phyloP scores from a whole-genome alignment of 108 stramenopile genomes.

The Cyclostephanos tholiformis region DNA sequence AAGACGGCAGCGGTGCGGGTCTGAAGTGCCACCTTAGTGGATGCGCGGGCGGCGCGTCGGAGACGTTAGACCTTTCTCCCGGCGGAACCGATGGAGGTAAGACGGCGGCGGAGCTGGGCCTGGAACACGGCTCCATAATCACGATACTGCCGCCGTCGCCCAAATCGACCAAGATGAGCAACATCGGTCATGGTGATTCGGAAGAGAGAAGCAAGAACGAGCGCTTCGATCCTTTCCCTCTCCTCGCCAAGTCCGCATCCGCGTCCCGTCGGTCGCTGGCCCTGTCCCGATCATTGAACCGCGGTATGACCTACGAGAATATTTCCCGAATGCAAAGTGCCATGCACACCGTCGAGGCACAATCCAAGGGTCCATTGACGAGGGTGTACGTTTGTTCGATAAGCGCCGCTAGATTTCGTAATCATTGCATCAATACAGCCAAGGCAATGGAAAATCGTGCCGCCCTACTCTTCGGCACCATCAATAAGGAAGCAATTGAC shows the following conservation, averaged over 20 bases:
- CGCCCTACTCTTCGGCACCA: constrained; percentile 77
- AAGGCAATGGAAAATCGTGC: constrained; percentile 52
- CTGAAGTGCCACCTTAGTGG: constrained; percentile 33
- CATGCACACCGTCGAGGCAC: constrained; percentile 79
- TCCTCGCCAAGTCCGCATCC: constrained; percentile 76
- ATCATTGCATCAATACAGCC: constrained; percentile 52
- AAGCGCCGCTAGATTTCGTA: constrained; percentile 77
- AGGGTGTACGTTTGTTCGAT: constrained; percentile 78
- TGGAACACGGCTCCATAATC: constrained; percentile 76
- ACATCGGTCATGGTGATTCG: not conserved
- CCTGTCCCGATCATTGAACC: constrained; percentile 44
- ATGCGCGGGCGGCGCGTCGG: not conserved
- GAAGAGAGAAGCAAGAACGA: constrained; percentile 17
- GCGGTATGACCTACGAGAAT: constrained; percentile 63
- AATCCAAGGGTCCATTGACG: constrained; percentile 63
- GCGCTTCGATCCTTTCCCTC: constrained; percentile 81
- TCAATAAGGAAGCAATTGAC: constrained; percentile 71
- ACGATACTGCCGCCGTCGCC: constrained; percentile 49
- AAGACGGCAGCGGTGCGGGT: not conserved
- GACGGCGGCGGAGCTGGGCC: constrained; percentile 49
- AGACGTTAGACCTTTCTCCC: constrained; percentile 22
- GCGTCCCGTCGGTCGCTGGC: constrained; percentile 51
- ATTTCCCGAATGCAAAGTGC: constrained; percentile 63
- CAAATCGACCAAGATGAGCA: not conserved
- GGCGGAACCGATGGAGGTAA: constrained; percentile 24